Evolutionary conservation across 306 rosid genomes (phyloP), one percentile per base, ranked within the genome.

Genomic region (Glycine soja): DNA sequence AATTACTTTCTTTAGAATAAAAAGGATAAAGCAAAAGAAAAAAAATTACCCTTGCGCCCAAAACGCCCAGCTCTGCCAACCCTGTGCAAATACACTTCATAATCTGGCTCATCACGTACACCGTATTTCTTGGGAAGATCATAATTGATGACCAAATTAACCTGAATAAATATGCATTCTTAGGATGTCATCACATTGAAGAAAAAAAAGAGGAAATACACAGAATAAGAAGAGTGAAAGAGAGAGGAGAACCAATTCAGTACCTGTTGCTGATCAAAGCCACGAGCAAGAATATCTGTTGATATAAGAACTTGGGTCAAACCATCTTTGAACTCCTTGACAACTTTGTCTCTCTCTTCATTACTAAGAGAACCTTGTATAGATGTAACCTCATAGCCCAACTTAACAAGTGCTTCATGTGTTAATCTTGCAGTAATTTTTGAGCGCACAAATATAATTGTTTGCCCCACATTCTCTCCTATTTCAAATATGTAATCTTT

Each of bases 201-300:
- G n/a, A 24, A 24, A 2, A 1, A 24, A 24, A 24, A 1, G 30
- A 66, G 19, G 42, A 18, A 61, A 70, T 53, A 52, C 10, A 43
- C 7, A 32, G 0, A 4, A 42, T 32, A 18, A 1, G 38, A 43
- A 72, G 57, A 19, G 24, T 48, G 16, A 53, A 52, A 46, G 47
- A 10, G 36, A 64, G 42, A 50, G 59, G 38, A n/a, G 3, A 40
- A 74, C 8, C 42, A 38, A 59, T 38, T 54, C 40, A 43, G 82
- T 74, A 94, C 98, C 91, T 94, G 97, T 58, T 92, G 97, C 78
- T 91, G 97, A 82, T 94, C 97, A 70, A 94, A 94, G 71, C 97
- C 97, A 48, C 97, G 88, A 30, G 98, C 93, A 43, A 94, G 92
- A 24, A 24, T 24, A 24, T 24, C 30, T 24, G 30, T 24, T 24